Conservation (phyloP, 192 early-diverging fungal species). For the Glomus cerebriforme region DNA sequence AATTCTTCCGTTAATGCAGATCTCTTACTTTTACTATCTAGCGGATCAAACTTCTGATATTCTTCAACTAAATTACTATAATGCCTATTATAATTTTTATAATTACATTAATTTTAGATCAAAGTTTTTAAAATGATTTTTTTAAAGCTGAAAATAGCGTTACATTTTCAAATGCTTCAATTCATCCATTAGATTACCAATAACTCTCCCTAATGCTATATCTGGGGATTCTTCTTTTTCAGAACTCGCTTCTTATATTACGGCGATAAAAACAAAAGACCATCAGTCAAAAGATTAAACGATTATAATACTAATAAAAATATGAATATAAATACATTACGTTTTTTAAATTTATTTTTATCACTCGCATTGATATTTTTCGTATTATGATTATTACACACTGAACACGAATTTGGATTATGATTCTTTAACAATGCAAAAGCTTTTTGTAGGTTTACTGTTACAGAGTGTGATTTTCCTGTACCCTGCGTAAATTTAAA, state of each 20-base stretch:
- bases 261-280: background rate
- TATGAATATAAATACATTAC: no score
- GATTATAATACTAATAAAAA: no score
- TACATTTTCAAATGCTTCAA: conserved; percentile 18
- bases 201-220: conserved; percentile 2
- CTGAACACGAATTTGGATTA: background rate
- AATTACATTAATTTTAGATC: background rate
- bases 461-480: conserved; percentile 4
- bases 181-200: conserved; percentile 3
- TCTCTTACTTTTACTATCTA: background rate
- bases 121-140: no score
- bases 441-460: conserved; percentile 7
- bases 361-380: background rate
- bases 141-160: background rate
- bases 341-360: no score
- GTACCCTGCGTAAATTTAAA: background rate
- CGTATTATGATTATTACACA: conserved; percentile 1
- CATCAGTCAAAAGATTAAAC: no score
- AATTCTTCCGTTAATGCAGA: background rate
- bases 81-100: background rate
- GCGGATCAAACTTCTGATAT: background rate
- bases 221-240: background rate
- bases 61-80: background rate
- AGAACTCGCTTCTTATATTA: no score
- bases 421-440: background rate